phyloP scores from a whole-genome alignment of 345 rosid genomes.

The Eucalyptus urophylla region DNA sequence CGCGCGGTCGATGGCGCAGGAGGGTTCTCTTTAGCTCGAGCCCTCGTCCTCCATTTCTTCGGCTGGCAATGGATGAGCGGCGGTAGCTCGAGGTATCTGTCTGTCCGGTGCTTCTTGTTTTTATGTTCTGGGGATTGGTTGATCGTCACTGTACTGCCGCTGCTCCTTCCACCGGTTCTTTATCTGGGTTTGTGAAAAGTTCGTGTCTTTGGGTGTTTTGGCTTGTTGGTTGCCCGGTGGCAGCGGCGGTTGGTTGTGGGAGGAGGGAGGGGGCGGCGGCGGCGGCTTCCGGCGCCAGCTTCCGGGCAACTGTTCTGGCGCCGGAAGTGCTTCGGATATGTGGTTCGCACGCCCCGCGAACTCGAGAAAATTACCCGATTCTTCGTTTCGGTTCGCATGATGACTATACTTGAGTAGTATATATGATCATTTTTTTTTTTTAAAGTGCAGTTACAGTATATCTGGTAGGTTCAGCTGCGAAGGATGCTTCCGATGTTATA shows the following conservation, averaged over 20 bases:
- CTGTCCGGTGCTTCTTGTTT: not conserved
- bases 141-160: not conserved
- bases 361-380: not conserved
- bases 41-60: conserved; percentile 7
- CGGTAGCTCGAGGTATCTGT: not conserved
- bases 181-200: not conserved
- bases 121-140: not conserved
- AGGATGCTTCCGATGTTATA: not conserved
- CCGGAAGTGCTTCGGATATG: not conserved
- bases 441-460: not conserved
- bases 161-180: not conserved
- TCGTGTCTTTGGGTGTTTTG: not conserved
- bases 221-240: not conserved
- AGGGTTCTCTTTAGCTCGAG: not conserved
- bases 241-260: not conserved
- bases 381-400: not conserved
- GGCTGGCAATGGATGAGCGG: not conserved
- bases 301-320: not conserved
- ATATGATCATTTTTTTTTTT: not conserved
- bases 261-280: not conserved
- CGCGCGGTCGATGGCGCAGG: not conserved
- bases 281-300: not conserved
- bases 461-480: not conserved
- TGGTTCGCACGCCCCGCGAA: not conserved
- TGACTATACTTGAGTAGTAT: not conserved